Evolutionary conservation across 1,284 basidiomycete species (phyloP), one percentile per base, ranked within the genome.

Genomic region (Singerocomus rubriflavus): DNA sequence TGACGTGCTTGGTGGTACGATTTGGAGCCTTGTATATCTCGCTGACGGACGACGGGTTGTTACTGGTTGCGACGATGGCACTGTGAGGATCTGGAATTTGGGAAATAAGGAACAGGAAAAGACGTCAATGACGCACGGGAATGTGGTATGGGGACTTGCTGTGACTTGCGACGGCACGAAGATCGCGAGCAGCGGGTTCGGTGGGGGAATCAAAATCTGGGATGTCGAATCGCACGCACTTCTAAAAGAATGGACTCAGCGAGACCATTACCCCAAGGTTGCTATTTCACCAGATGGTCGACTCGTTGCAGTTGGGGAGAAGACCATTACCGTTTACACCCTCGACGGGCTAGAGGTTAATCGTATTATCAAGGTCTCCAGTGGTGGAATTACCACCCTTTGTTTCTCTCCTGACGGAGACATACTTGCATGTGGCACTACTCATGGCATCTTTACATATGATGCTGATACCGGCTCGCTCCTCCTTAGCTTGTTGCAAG

Each of bases 321-420:
- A 0, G 6, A 12, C 0, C 0, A n/a, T 50, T 1, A 1, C 5
- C 10, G 2, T 50, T 11, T 37, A 46, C n/a, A 40, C 30, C 10
- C 32, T 35, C 4, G 10, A 30, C 2, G 34, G 38, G 5, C 14
- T 0, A 5, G 14, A 8, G 10, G 25, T 30, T 16, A 7, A 33
- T 3, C 6, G 14, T 7, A 3, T 5, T 14, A 44, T 56, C 13
- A 3, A 21, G 1, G 8, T 21, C 6, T 8, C 5, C 5, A 5
- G 0, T 3, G 6, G 21, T 21, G 21, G 2, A 21, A 21, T n/a
- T 2, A 10, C 0, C 3, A 14, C 44, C 16, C 1, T 48, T 9
- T 48, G 13, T 7, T 57, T 57, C 32, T 55, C 58, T 42, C 57
- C 58, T 0, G 25, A 48, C 2, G 31, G 47, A 0, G 1, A 12